Evolutionary conservation across 345 rosid species (phyloP).

Genomic region (Pugionium dolabratum): DNA sequence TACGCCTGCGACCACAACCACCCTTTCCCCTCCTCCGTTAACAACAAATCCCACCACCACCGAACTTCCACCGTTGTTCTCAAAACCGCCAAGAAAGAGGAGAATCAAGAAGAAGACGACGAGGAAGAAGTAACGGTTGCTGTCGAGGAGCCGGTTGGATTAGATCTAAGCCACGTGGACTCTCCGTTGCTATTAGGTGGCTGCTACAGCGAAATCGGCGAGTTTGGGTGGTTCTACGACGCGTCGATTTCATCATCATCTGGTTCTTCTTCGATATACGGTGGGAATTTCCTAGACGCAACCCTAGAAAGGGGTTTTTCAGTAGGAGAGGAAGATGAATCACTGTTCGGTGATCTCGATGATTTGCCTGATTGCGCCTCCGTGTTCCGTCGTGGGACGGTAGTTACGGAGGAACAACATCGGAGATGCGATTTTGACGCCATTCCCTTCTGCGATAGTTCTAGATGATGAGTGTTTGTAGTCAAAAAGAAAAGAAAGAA

Average conservation of each 20-base stretch:
- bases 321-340: conserved; percentile 54
- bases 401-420: conserved; percentile 36
- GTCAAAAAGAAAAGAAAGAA: conserved; percentile 1
- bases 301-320: conserved; percentile 40
- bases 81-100: conserved; percentile 36
- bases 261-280: conserved; percentile 42
- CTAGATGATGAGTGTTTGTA: conserved; percentile 39
- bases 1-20: conserved; percentile 77
- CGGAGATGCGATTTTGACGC: conserved; percentile 45
- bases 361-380: conserved; percentile 74
- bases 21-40: conserved; percentile 48
- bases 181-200: conserved; percentile 43
- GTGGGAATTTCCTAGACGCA: conserved; percentile 32
- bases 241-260: conserved; percentile 47
- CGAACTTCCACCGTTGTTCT: conserved; percentile 38
- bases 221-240: conserved; percentile 61
- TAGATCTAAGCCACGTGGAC: conserved; percentile 44
- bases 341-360: conserved; percentile 65
- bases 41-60: conserved; percentile 51
- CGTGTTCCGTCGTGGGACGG: conserved; percentile 50
- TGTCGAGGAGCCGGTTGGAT: conserved; percentile 26
- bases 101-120: conserved; percentile 21
- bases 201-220: conserved; percentile 42
- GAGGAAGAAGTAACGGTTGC: conserved; percentile 19
- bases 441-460: conserved; percentile 46